These are phyloP conservation scores for Lizonia empirigonia DNA, from an alignment of 2,329 filamentous ascomycete species.

Conservation along the genomic window DNA sequence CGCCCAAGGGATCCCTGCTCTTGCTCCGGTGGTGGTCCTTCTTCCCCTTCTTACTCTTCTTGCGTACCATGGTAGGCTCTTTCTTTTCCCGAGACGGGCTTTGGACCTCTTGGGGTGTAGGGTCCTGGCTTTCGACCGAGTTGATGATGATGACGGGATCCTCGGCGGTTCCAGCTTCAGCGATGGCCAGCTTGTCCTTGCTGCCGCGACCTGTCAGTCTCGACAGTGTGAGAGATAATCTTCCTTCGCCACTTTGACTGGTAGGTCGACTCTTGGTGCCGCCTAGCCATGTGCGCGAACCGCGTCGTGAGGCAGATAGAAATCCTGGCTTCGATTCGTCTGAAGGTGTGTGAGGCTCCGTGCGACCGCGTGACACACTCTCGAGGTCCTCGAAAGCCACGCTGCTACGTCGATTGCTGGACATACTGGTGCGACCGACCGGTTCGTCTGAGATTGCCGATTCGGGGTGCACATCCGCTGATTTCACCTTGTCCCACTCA, in stretches of 20 bases:
- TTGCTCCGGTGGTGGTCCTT: slow-evolving; percentile 47
- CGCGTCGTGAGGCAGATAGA: slow-evolving; percentile 40
- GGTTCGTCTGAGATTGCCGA: slow-evolving; percentile 28
- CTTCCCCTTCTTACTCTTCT: slow-evolving; percentile 42
- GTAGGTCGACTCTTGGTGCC: slow-evolving; percentile 50
- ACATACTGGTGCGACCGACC: slow-evolving; percentile 42
- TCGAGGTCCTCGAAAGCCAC: slow-evolving; percentile 49
- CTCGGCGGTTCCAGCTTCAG: slow-evolving; percentile 25
- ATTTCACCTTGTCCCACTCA: slow-evolving; percentile 34
- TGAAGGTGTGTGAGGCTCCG: slow-evolving; percentile 49
- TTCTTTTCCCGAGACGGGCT: slow-evolving; percentile 34
- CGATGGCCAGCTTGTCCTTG: slow-evolving; percentile 47
- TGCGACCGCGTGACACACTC: slow-evolving; percentile 38
- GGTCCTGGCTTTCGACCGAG: slow-evolving; percentile 17
- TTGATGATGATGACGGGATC: slow-evolving; percentile 41
- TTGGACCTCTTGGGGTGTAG: slow-evolving; percentile 7
- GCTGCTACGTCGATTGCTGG: slow-evolving; percentile 49
- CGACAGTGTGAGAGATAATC: slow-evolving; percentile 51
- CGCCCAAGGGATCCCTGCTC: slow-evolving; percentile 47
- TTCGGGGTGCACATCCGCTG: slow-evolving; percentile 21
- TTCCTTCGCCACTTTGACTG: slow-evolving; percentile 49
- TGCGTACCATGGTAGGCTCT: slow-evolving; percentile 27
- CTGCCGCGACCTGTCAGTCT: slow-evolving; percentile 50
- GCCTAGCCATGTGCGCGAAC: slow-evolving; percentile 39
- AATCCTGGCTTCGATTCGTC: slow-evolving; percentile 49